Percentiles rank a stretch among this genome's conserved stretches.
Conservation (phyloP, 1,139 yeast genomes). For the Magnusiomyces ingens region DNA sequence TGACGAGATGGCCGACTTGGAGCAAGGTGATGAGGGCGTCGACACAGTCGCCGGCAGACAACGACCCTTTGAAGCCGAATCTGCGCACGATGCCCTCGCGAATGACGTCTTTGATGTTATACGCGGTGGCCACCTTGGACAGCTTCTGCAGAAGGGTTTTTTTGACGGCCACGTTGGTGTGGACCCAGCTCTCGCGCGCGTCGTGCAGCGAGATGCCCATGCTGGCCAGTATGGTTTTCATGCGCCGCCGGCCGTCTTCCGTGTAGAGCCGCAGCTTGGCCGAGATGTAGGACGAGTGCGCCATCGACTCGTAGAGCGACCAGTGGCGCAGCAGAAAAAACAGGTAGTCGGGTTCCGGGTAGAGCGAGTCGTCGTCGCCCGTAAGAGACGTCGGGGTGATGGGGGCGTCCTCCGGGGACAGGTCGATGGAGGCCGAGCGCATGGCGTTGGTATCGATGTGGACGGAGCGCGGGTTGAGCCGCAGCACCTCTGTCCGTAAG, state of each 20-base stretch:
- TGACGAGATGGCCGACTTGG: constrained; percentile 41
- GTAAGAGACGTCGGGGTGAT: constrained; percentile 42
- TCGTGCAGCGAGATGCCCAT: constrained; percentile 91
- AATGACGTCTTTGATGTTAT: constrained; percentile 77
- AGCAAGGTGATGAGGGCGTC: constrained; percentile 80
- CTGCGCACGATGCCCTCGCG: constrained; percentile 82
- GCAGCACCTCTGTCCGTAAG: constrained; percentile 72
- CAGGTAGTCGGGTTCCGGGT: constrained; percentile 77
- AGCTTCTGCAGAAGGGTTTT: constrained; percentile 65
- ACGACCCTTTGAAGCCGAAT: constrained; percentile 79
- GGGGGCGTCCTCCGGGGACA: constrained; percentile 35
- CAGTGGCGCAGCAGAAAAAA: constrained; percentile 85
- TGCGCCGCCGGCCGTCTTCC: constrained; percentile 78
- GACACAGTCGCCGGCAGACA: constrained; percentile 90
- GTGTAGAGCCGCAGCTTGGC: constrained; percentile 86
- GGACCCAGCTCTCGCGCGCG: constrained; percentile 89
- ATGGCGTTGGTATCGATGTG: constrained; percentile 38
- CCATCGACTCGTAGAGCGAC: constrained; percentile 86
- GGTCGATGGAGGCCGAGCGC: constrained; percentile 55
- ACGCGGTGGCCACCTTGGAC: constrained; percentile 59
- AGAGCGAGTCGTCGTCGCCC: constrained; percentile 59
- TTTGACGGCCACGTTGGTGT: constrained; percentile 76
- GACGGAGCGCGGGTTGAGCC: constrained; percentile 43
- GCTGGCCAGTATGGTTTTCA: constrained; percentile 87
- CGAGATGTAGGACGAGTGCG: constrained; percentile 82